Conservation (phyloP, 352 stramenopile genomes). For the Phytopythium vexans region DNA sequence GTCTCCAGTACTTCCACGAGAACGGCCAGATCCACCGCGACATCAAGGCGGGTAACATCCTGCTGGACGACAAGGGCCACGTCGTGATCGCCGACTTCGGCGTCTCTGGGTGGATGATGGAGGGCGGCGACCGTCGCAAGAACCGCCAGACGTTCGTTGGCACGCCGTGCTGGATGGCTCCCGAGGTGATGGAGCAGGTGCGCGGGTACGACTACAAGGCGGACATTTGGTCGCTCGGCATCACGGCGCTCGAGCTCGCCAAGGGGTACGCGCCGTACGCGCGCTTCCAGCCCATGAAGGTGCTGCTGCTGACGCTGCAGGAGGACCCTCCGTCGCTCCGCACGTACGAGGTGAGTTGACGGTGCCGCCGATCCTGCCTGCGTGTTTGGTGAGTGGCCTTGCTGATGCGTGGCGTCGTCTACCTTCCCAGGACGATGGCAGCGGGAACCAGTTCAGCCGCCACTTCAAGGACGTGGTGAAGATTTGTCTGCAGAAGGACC, state of each 20-base stretch:
- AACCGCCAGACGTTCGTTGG: slow-evolving; percentile 98
- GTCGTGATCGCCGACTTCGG: slow-evolving; percentile 99
- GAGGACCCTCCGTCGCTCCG: slow-evolving; percentile 93
- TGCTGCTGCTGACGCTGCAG: slow-evolving; percentile 96
- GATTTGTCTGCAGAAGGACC: slow-evolving; percentile 87
- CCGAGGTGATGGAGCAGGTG: slow-evolving; percentile 91
- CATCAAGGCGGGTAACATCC: slow-evolving; percentile 99
- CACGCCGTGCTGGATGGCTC: slow-evolving; percentile 97
- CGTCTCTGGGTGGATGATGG: slow-evolving; percentile 98
- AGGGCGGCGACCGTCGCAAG: slow-evolving; percentile 91
- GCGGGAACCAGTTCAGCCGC: slow-evolving; percentile 74
- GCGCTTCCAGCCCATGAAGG: slow-evolving; percentile 98
- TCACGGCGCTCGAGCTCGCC: slow-evolving; percentile 98
- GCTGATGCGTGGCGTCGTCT: slow-evolving; percentile 1
- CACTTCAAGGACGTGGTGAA: slow-evolving; percentile 90
- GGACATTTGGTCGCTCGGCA: slow-evolving; percentile 99
- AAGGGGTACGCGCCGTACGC: slow-evolving; percentile 99
- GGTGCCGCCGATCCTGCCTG: too few relatives aligned
- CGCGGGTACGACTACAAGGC: slow-evolving; percentile 95
- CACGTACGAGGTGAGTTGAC: slow-evolving; percentile 78
- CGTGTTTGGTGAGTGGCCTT: background rate
- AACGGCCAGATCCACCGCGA: slow-evolving; percentile 98
- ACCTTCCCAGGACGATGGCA: slow-evolving; percentile 66
- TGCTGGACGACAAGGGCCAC: slow-evolving; percentile 91
- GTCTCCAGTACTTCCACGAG: slow-evolving; percentile 99